Evolutionary conservation across 495 filamentous ascomycete species (phyloP).

Genomic region (Neurospora sp.): DNA sequence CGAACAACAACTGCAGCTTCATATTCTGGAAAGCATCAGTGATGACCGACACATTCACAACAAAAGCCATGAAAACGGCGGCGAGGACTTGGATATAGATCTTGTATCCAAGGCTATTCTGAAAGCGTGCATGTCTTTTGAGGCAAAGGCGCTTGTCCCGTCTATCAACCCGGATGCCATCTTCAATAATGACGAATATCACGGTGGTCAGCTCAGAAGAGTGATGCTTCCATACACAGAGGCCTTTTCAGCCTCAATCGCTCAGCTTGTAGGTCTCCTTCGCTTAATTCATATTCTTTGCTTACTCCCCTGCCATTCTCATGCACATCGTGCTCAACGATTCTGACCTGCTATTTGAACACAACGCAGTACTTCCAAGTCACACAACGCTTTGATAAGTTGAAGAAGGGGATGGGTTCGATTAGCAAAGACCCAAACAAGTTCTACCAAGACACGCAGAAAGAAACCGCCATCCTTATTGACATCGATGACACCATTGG

Average conservation of each 20-base stretch:
- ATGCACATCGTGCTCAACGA: neutral
- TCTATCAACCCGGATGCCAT: neutral
- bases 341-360: neutral
- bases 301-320: neutral
- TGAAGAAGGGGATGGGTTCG: slow-evolving; percentile 3
- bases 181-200: neutral
- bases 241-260: slow-evolving; percentile 3
- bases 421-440: slow-evolving; percentile 6
- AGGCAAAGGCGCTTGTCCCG: slow-evolving; percentile 3
- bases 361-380: slow-evolving; percentile 4
- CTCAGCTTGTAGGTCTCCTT: neutral
- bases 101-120: neutral
- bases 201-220: neutral
- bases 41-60: slow-evolving; percentile 2
- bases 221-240: neutral
- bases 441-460: slow-evolving; percentile 5
- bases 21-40: neutral
- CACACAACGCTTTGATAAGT: slow-evolving; percentile 1
- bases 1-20: neutral
- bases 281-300: neutral
- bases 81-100: neutral
- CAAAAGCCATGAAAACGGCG: neutral
- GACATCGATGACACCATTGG: slow-evolving; percentile 5
- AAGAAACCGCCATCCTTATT: slow-evolving; percentile 3
- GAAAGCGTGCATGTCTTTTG: neutral